Evolutionary conservation across 371 early-diverging fungal species (phyloP).

Genomic region (Saksenaea vasiformis): DNA sequence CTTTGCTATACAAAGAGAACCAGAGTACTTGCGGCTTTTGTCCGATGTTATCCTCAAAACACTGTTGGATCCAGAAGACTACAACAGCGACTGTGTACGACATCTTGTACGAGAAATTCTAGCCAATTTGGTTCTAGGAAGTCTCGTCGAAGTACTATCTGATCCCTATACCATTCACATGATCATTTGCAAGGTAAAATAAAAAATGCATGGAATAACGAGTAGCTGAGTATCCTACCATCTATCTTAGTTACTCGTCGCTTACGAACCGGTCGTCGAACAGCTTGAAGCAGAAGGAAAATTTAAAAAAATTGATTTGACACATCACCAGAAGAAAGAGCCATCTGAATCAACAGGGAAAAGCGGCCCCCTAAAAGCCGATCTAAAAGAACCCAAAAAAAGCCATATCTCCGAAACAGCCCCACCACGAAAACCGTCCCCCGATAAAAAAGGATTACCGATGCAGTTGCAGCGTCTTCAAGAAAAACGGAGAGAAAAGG

Average conservation of each 20-base stretch:
- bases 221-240: neutral
- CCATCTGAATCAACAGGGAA: neutral
- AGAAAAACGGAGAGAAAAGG: constrained; percentile 32
- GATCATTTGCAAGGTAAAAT: constrained; percentile 57
- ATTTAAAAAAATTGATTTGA: constrained; percentile 28
- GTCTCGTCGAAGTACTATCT: constrained; percentile 48
- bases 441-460: constrained; percentile 25
- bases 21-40: constrained; percentile 53
- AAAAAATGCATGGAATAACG: neutral
- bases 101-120: constrained; percentile 60
- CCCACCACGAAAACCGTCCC: constrained; percentile 4
- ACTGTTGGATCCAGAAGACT: constrained; percentile 46
- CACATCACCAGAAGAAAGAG: neutral
- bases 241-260: constrained; percentile 23
- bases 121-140: constrained; percentile 48
- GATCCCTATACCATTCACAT: constrained; percentile 63
- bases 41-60: constrained; percentile 47
- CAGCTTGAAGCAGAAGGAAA: constrained; percentile 36
- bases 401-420: constrained; percentile 4
- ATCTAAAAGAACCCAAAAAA: constrained; percentile 20
- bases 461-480: constrained; percentile 45
- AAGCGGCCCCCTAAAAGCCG: neutral
- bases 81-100: constrained; percentile 53
- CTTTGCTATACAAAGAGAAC: constrained; percentile 52
- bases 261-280: constrained; percentile 29